Evolutionary conservation across 2,329 filamentous ascomycete species (phyloP), one percentile per base, ranked within the genome.

Genomic region (Cercospora sp.): DNA sequence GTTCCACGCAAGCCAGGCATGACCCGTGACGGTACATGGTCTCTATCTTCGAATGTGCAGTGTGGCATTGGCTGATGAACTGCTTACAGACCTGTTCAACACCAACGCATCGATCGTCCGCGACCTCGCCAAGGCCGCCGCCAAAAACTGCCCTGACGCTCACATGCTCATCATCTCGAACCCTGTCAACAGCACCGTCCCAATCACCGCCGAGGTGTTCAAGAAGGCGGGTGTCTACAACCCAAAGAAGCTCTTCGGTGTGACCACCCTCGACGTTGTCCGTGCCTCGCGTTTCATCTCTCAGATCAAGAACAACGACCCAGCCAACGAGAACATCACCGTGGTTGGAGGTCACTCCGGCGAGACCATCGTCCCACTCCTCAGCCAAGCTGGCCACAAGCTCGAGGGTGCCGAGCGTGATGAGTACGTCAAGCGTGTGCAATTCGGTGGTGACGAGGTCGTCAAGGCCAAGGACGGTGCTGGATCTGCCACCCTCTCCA

Each of bases 81-180:
- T 26, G 26, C 2, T 13, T 26, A 16, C 68, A 89, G 94, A 99
- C 82, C 91, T 99, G 74, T 99, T 99, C 93, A 98, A 98, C 90
- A 99, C 94, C 88, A 99, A 99, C 84, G 95, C 95, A 83, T 97
- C 93, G 81, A 99, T 99, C 82, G 95, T 99, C 82, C 94, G 94
- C 80, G 95, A 98, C 84, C 90, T 99, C 74, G 94, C 94, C 85
- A 97, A 97, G 89, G 94, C 93, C 78, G 90, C 89, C 80, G 95
- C 95, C 79, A 89, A 97, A 79, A 88, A 92, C 76, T 88, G 90
- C 80, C 95, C 95, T 78, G 87, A 97, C 73, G 95, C 95, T 83
- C 97, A 97, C 85, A 87, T 98, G 82, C 89, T 98, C 81, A 89
- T 99, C 87, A 99, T 99, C 85, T 89, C 94, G 84, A 99, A 99